These are phyloP conservation scores for Pichia inconspicua DNA, from an alignment of 1,139 yeast genomes.

Conservation along the genomic window DNA sequence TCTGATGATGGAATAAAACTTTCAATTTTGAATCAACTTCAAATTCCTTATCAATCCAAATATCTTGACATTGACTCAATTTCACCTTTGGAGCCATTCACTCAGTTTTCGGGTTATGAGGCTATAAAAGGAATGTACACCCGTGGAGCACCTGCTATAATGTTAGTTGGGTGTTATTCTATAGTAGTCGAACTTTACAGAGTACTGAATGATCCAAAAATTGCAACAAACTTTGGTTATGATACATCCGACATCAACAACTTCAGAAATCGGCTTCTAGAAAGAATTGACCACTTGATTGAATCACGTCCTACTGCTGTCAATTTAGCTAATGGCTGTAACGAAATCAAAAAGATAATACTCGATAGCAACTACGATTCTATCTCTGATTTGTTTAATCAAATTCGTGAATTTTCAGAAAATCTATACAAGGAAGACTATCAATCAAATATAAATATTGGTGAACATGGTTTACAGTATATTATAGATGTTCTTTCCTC, in stretches of 20 bases:
- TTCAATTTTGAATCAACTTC: constrained; percentile 69
- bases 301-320: constrained; percentile 94
- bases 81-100: constrained; percentile 27
- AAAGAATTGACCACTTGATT: constrained; percentile 56
- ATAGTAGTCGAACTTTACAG: constrained; percentile 60
- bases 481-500: constrained; percentile 39
- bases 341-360: constrained; percentile 43
- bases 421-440: constrained; percentile 68
- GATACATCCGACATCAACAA: constrained; percentile 26
- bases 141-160: constrained; percentile 98
- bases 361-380: constrained; percentile 4
- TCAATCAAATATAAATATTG: constrained; percentile 66
- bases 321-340: constrained; percentile 73
- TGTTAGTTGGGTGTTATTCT: constrained; percentile 84
- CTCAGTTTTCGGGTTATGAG: constrained; percentile 48
- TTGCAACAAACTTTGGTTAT: constrained; percentile 23
- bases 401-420: constrained; percentile 46
- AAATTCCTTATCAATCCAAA: constrained; percentile 69
- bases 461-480: constrained; percentile 73
- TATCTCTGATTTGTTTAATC: constrained; percentile 27
- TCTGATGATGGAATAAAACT: constrained; percentile 32
- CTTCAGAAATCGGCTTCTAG: constrained; percentile 31
- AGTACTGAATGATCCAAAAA: constrained; percentile 18
- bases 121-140: constrained; percentile 90
- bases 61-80: constrained; percentile 46